phyloP scores from a whole-genome alignment of 2,329 filamentous ascomycete genomes.

The Aurifilum marmelostoma region DNA sequence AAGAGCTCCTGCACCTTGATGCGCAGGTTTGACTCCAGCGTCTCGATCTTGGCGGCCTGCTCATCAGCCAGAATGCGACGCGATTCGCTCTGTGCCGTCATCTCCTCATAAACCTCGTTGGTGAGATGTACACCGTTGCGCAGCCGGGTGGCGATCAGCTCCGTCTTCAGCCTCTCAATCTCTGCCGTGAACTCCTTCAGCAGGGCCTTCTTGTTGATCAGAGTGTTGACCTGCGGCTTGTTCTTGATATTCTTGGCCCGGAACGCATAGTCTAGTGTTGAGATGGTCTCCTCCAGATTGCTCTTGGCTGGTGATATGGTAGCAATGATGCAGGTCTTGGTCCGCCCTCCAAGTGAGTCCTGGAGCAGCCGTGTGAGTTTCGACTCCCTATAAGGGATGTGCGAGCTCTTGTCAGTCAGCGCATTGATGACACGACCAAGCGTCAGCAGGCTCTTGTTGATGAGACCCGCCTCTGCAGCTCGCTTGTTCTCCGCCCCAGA shows the following conservation, averaged over 20 bases:
- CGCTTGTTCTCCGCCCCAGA: slow-evolving; percentile 98
- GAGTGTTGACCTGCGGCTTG: slow-evolving; percentile 92
- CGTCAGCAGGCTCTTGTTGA: slow-evolving; percentile 96
- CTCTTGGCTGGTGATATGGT: slow-evolving; percentile 93
- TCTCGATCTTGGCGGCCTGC: slow-evolving; percentile 88
- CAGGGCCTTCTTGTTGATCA: slow-evolving; percentile 90
- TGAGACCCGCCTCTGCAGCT: slow-evolving; percentile 90
- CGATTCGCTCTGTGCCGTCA: slow-evolving; percentile 90
- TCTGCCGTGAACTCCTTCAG: slow-evolving; percentile 88
- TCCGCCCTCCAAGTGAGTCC: slow-evolving; percentile 92
- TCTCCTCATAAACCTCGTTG: slow-evolving; percentile 85
- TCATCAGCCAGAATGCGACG: slow-evolving; percentile 89
- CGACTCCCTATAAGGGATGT: slow-evolving; percentile 92
- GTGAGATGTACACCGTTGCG: slow-evolving; percentile 95
- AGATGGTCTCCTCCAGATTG: slow-evolving; percentile 97
- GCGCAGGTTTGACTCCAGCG: slow-evolving; percentile 84
- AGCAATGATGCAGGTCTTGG: slow-evolving; percentile 98
- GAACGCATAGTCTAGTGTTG: slow-evolving; percentile 96
- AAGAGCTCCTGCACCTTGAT: slow-evolving; percentile 96
- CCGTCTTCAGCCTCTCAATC: slow-evolving; percentile 92
- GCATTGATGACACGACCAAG: slow-evolving; percentile 97
- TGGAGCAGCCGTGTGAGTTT: slow-evolving; percentile 93
- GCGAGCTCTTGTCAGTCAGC: slow-evolving; percentile 83
- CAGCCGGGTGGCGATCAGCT: slow-evolving; percentile 88
- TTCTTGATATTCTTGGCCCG: slow-evolving; percentile 98